Evolutionary conservation across 2,329 filamentous ascomycete genomes (phyloP).

Genomic region (Cladosporium sp.): DNA sequence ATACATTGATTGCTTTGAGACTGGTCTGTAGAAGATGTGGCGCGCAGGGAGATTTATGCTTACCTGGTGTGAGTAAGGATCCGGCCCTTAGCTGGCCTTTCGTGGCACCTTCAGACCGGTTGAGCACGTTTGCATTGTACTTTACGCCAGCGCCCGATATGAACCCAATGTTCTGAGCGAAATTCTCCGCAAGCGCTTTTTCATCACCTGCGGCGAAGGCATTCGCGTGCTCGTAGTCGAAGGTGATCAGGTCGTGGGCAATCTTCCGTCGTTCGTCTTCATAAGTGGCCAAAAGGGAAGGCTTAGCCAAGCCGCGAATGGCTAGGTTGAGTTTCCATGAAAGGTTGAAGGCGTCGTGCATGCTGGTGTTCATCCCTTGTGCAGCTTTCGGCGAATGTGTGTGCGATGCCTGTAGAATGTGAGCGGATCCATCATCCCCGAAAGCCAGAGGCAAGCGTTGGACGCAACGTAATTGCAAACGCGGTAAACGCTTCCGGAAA

Average conservation of each 20-base stretch:
- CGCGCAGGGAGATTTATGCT: not conserved
- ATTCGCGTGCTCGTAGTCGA: constrained; percentile 51
- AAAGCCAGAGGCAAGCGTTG: not conserved
- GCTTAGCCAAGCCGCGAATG: constrained; percentile 41
- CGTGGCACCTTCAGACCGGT: constrained; percentile 33
- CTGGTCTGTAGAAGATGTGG: not conserved
- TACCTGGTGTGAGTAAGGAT: constrained; percentile 60
- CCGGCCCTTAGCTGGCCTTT: constrained; percentile 30
- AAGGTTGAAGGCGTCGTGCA: constrained; percentile 48
- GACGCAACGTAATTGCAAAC: too few species aligned
- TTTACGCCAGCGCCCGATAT: constrained; percentile 71
- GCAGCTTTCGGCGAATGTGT: constrained; percentile 46
- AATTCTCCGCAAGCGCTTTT: constrained; percentile 65
- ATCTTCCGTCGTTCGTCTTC: constrained; percentile 46
- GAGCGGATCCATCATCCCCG: not conserved
- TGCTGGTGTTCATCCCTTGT: constrained; percentile 48
- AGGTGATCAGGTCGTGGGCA: constrained; percentile 46
- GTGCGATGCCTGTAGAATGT: constrained; percentile 37
- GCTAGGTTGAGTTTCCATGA: constrained; percentile 48
- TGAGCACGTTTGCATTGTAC: constrained; percentile 65
- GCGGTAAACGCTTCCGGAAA: not conserved
- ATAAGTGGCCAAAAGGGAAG: constrained; percentile 41
- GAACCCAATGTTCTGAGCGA: constrained; percentile 69
- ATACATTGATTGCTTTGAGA: not conserved
- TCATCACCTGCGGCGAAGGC: constrained; percentile 62